Conservation (phyloP, 441 rosid species). For the Populus tomentosa region DNA sequence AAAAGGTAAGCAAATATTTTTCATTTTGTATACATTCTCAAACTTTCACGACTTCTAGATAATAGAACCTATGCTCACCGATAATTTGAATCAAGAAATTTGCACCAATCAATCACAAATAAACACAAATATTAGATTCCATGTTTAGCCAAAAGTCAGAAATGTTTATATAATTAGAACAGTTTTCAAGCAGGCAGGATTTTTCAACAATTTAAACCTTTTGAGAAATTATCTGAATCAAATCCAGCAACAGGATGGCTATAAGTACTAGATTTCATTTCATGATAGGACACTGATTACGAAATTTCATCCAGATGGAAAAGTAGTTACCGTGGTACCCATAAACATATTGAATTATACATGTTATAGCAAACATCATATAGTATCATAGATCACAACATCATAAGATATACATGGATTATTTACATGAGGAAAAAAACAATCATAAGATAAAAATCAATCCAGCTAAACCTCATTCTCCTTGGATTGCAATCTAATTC, state of each 20-base stretch:
- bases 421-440: too few relatives aligned
- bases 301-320: not conserved
- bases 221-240: not conserved
- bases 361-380: not conserved
- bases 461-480: not conserved
- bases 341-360: not conserved
- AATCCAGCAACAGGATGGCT: not conserved
- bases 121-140: not conserved
- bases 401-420: not conserved
- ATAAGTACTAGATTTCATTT: not conserved
- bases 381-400: not conserved
- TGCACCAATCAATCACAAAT: not conserved
- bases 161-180: too few relatives aligned
- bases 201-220: not conserved
- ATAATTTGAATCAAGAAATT: too few relatives aligned
- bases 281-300: not conserved
- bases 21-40: not conserved
- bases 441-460: not conserved
- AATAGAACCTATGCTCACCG: not conserved
- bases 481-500: not conserved
- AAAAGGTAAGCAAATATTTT: not conserved
- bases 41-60: not conserved
- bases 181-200: not conserved
- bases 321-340: not conserved
- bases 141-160: not conserved